Evolutionary conservation across 2,329 filamentous ascomycete species (phyloP).

Genomic region (Akanthomyces muscarius): DNA sequence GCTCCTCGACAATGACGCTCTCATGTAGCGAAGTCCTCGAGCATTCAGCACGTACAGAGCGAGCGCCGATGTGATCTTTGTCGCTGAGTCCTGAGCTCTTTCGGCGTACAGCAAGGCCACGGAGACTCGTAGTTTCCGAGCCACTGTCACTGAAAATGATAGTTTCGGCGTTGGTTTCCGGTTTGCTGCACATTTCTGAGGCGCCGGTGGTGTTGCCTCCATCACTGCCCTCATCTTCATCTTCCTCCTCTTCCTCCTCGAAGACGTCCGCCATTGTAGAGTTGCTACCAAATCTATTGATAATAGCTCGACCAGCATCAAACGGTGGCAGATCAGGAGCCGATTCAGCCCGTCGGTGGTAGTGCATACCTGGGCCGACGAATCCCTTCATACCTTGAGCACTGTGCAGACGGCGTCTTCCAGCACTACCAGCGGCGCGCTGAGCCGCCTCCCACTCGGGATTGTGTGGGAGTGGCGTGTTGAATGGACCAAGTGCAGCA

Average conservation of each 20-base stretch:
- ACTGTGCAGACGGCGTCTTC: slow-evolving; percentile 69
- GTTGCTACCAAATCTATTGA: slow-evolving; percentile 60
- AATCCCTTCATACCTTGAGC: slow-evolving; percentile 68
- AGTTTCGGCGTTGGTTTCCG: neutral
- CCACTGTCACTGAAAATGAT: slow-evolving; percentile 7
- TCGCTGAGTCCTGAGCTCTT: slow-evolving; percentile 45
- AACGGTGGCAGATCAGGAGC: slow-evolving; percentile 76
- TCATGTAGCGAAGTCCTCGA: slow-evolving; percentile 50
- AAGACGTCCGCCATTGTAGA: slow-evolving; percentile 83
- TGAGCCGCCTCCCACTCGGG: slow-evolving; percentile 66
- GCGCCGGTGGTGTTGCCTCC: slow-evolving; percentile 30
- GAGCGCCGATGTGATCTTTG: slow-evolving; percentile 26
- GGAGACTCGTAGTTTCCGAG: slow-evolving; percentile 12
- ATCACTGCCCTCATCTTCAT: slow-evolving; percentile 45
- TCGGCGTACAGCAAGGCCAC: slow-evolving; percentile 32
- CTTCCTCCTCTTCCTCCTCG: slow-evolving; percentile 73
- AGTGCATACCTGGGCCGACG: slow-evolving; percentile 65
- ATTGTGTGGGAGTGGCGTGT: slow-evolving; percentile 65
- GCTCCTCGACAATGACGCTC: slow-evolving; percentile 47
- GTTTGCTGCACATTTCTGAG: slow-evolving; percentile 42
- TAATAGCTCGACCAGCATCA: slow-evolving; percentile 54
- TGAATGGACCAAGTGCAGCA: slow-evolving; percentile 87
- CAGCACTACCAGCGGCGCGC: slow-evolving; percentile 47
- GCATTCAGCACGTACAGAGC: slow-evolving; percentile 42
- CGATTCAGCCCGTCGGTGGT: slow-evolving; percentile 74